A percentile compares a stretch with the other conserved stretches of the same genome.
phyloP scores from a whole-genome alignment of 2,329 filamentous ascomycete genomes.

The Exophiala sideris region DNA sequence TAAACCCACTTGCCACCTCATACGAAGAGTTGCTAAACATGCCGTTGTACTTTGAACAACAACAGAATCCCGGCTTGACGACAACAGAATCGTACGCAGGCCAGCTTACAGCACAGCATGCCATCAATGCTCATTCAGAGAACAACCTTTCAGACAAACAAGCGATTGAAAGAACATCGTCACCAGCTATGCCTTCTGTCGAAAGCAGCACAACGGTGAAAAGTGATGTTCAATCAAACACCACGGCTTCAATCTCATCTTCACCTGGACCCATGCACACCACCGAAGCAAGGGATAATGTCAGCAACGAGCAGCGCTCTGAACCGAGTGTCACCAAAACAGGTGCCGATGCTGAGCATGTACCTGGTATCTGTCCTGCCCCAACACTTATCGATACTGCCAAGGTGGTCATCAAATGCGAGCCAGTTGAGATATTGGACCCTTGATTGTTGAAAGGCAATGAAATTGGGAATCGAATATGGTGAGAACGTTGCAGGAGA shows the following conservation, averaged over 20 bases:
- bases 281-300: not conserved
- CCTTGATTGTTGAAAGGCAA: not conserved
- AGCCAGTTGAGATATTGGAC: not conserved
- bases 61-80: not conserved
- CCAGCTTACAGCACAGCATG: not conserved
- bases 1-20: slow-evolving; percentile 17
- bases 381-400: not conserved
- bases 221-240: not conserved
- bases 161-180: not conserved
- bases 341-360: slow-evolving; percentile 6
- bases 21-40: slow-evolving; percentile 22
- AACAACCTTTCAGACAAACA: not conserved
- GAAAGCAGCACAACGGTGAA: not conserved
- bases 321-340: not conserved
- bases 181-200: not conserved
- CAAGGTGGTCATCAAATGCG: not conserved
- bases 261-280: not conserved
- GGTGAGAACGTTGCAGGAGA: too few relatives aligned
- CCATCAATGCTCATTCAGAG: not conserved
- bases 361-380: not conserved
- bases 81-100: not conserved
- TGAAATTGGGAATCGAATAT: too few relatives aligned
- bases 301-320: not conserved
- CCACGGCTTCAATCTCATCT: not conserved
- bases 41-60: slow-evolving; percentile 13